Evolutionary conservation across 352 stramenopile species (phyloP), one percentile per base, ranked within the genome.

Genomic region (Hyphochytrium catenoides): DNA sequence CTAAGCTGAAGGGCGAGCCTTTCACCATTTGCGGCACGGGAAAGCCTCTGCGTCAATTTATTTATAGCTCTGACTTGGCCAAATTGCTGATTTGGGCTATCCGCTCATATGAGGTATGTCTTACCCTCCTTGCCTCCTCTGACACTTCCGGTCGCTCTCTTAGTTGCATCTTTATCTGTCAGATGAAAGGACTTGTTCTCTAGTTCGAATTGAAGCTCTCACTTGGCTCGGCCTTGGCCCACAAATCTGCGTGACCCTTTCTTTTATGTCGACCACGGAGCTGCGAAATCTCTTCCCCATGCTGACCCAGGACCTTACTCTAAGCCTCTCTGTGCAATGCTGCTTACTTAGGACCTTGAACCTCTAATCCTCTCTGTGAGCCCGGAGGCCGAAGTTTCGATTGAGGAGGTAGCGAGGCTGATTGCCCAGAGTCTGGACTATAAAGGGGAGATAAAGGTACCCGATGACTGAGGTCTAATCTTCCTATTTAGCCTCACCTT

Each of bases 281-380:
- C n/a, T n/a, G n/a, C n/a, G n/a, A n/a, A n/a, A n/a, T n/a, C n/a
- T n/a, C n/a, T n/a, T n/a, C n/a, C n/a, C n/a, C n/a, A n/a, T n/a
- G n/a, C n/a, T n/a, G n/a, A n/a, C n/a, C n/a, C n/a, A n/a, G n/a
- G n/a, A n/a, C n/a, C n/a, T n/a, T n/a, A n/a, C n/a, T n/a, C n/a
- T n/a, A n/a, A n/a, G n/a, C n/a, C n/a, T n/a, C n/a, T n/a, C n/a
- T n/a, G n/a, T n/a, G n/a, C n/a, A n/a, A n/a, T n/a, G n/a, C 59
- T 88, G 52, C 49, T 71, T 23, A 52, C 76, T 21, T 88, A 89
- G 42, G 69, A 91, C 46, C 62, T 87, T 14, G 74, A 94, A 31
- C 85, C 88, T 4, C 90, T 97, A 48, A 96, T 96, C 46, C 43
- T 98, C 4, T 93, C 77, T 0, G 83, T 94, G 3, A 81, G 79